Evolutionary conservation across 371 early-diverging fungal species (phyloP), one percentile per base, ranked within the genome.

Genomic region (Mortierella sp.): DNA sequence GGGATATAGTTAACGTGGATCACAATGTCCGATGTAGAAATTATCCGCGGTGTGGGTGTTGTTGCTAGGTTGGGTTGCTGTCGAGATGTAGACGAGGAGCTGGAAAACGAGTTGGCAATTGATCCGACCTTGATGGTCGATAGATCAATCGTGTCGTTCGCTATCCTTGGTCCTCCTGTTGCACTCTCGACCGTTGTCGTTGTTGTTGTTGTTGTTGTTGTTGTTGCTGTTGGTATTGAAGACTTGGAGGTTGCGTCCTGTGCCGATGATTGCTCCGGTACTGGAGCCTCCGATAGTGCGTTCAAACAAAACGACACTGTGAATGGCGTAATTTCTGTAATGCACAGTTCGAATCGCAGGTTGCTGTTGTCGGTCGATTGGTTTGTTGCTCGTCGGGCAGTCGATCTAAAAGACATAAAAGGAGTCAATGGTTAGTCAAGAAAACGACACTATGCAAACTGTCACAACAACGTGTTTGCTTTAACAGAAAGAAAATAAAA

Each of bases 1-100:
- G 86, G 86, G 31, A 86, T 86, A 74, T 79, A 86, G 48, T 86
- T 86, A 70, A 86, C 86, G 40, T 86, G 86, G 40, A 86, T 79
- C 16, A 77, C 82, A 70, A 86, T 86, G 34, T 86, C 86, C 3
- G 86, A 81, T 19, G 86, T 86, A 8, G 86, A 86, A 26, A 86
- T 81, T 55, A 86, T 86, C 54, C 77, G 28, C 3, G 86, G 79
- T 0, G 86, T 74, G 11, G 86, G 79, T 0, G 86, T 74, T 24
- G 77, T 26, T 16, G 57, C 44, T 16, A 75, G 0, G 10, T 78
- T 78, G 37, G 82, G 55, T 31, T 81, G 51, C 46, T 26, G 28
- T 44, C 70, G 64, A 21, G 71, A 26, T 59, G 73, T 37, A 69
- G 83, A 72, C 14, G 79, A 76, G 6, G 79, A 73, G 31, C 2